Base-by-base conservation (phyloP, 192 early-diverging fungal species). In the Chytriomyces sp. region DNA sequence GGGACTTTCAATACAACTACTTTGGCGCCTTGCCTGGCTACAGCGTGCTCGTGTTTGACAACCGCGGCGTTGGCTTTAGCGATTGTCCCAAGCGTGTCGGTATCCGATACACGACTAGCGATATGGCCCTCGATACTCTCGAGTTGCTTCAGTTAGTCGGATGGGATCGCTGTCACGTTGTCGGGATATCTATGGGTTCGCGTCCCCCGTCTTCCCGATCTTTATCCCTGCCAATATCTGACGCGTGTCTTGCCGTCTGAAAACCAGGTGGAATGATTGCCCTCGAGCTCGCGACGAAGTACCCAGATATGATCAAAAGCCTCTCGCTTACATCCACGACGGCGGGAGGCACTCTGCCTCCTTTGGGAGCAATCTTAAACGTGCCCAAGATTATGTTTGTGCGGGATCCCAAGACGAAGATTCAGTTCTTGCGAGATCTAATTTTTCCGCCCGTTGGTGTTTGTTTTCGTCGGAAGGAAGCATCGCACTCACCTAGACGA, bases 241-340 rank as follows among this genome's bases (percentile, higher is more conserved):
- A n/a, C n/a, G n/a, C n/a, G n/a, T n/a, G n/a, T n/a, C n/a, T n/a
- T n/a, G n/a, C n/a, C n/a, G n/a, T n/a, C n/a, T n/a, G n/a, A n/a
- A n/a, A n/a, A n/a, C n/a, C n/a, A n/a, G n/a, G 93, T 30, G 77
- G 73, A 3, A 96, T 94, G 94, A 90, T 96, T 57, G 78, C 91
- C 0, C 86, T 91, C 62, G 91, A 94, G 65, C 72, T 94, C 59
- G 84, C 80, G 14, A 37, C 82, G 33, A 73, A 86, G 32, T 78
- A 82, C 7, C 88, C 91, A 1, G 61, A 82, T n/a, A 77, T 82
- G 26, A 80, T 95, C 58, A 72, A 74, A 2, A 86, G 88, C 0
- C 40, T 92, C 39, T 75, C 81, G 4, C 37, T 92, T 33, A 88
- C 86, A 25, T 85, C 83, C 4, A 89, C 89, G 6, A 81, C 83